These are phyloP conservation scores for Sporothrix variecibatus DNA, from an alignment of 2,329 filamentous ascomycete genomes.

Conservation along the genomic window DNA sequence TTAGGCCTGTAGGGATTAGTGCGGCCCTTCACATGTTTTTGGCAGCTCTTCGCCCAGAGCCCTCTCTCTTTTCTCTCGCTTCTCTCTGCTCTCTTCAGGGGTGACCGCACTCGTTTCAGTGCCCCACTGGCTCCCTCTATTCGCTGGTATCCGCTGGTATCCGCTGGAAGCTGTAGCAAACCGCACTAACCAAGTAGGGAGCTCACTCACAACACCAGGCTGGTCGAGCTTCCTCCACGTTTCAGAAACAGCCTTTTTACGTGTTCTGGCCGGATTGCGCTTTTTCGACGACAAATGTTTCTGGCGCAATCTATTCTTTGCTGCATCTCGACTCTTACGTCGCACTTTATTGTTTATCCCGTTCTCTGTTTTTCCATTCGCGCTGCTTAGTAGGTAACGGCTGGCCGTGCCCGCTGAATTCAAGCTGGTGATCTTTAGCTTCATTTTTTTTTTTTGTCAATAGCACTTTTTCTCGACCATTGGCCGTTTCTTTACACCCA, in stretches of 20 bases:
- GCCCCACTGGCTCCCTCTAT: not conserved
- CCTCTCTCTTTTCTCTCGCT: not conserved
- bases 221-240: not conserved
- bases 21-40: slow-evolving; percentile 21
- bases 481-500: not conserved
- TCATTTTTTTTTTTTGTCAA: not conserved
- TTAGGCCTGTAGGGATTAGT: slow-evolving; percentile 22
- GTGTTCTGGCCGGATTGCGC: not conserved
- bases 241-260: slow-evolving; percentile 23
- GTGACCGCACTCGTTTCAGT: slow-evolving; percentile 1
- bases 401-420: slow-evolving; percentile 26
- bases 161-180: not conserved
- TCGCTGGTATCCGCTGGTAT: too few species aligned
- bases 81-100: not conserved
- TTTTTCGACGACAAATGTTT: not conserved
- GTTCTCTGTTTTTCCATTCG: not conserved
- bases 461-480: not conserved
- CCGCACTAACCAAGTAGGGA: not conserved
- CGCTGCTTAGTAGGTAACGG: slow-evolving; percentile 21
- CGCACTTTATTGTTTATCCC: not conserved
- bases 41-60: slow-evolving; percentile 3
- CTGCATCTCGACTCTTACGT: not conserved
- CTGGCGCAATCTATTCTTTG: not conserved
- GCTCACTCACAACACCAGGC: not conserved
- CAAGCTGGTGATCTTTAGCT: slow-evolving; percentile 7